A percentile compares a stretch with the other conserved stretches of the same genome.
Evolutionary conservation across 352 stramenopile genomes (phyloP).

Genomic region (Phytophthora idaei): DNA sequence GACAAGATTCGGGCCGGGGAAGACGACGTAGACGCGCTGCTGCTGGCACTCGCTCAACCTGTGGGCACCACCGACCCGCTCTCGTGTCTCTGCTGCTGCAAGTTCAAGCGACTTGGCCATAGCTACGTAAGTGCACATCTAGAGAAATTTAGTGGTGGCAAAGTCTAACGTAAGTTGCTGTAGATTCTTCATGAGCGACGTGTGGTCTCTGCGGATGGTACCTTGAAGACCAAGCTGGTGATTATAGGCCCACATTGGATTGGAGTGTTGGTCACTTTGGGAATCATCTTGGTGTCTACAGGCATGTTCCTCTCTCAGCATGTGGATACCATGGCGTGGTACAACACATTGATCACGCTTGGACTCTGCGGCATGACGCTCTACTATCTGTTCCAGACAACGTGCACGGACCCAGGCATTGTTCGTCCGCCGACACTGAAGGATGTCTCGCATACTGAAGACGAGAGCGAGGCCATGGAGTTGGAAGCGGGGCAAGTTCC

Average conservation of each 20-base stretch:
- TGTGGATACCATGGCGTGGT: slow-evolving; percentile 49
- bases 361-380: slow-evolving; percentile 57
- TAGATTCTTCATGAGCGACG: slow-evolving; percentile 63
- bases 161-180: slow-evolving; percentile 18
- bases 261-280: slow-evolving; percentile 69
- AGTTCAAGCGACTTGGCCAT: slow-evolving; percentile 57
- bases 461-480: slow-evolving; percentile 29
- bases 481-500: slow-evolving; percentile 24
- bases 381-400: slow-evolving; percentile 76
- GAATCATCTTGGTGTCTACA: slow-evolving; percentile 65
- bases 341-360: slow-evolving; percentile 66
- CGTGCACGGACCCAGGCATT: slow-evolving; percentile 81
- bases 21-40: slow-evolving; percentile 32
- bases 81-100: slow-evolving; percentile 64
- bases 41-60: slow-evolving; percentile 23
- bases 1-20: slow-evolving; percentile 27
- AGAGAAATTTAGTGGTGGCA: neutral
- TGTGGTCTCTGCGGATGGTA: slow-evolving; percentile 29
- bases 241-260: slow-evolving; percentile 85
- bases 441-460: slow-evolving; percentile 20
- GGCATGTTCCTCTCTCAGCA: slow-evolving; percentile 71
- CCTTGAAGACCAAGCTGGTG: slow-evolving; percentile 39
- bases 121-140: slow-evolving; percentile 34
- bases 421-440: slow-evolving; percentile 31
- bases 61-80: slow-evolving; percentile 55